Percentiles rank a stretch among this genome's conserved stretches.
phyloP scores from a whole-genome alignment of 225 moss, liverwort and hornwort species.

The Physcomitrium patens region DNA sequence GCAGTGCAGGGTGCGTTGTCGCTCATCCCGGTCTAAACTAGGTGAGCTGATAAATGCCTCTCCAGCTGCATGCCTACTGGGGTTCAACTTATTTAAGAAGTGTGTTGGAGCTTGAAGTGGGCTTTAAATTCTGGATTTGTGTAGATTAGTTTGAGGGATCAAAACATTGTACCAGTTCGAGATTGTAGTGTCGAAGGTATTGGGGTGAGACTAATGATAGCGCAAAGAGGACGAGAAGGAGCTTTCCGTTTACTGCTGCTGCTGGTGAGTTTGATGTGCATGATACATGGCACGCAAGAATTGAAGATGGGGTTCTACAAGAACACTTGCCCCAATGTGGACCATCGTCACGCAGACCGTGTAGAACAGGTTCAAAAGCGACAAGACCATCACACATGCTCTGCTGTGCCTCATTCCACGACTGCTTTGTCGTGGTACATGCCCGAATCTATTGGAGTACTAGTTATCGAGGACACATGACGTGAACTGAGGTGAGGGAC shows the following conservation, averaged over 20 bases:
- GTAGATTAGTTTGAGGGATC: too few relatives aligned
- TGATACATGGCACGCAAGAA: conserved; percentile 34
- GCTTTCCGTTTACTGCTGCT: conserved; percentile 28
- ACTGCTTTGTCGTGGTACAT: conserved; percentile 51
- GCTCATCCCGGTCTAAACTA: too few relatives aligned
- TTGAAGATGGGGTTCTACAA: conserved; percentile 57
- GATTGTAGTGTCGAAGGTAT: background rate
- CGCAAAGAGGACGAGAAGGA: conserved; percentile 19
- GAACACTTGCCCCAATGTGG: conserved; percentile 32
- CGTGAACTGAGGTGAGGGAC: too few relatives aligned
- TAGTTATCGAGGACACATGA: too few relatives aligned
- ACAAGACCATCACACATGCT: conserved; percentile 54
- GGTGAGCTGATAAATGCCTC: too few relatives aligned
- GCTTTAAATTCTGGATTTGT: too few relatives aligned
- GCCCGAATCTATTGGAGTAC: background rate
- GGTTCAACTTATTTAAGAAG: too few relatives aligned
- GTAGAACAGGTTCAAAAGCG: conserved; percentile 21
- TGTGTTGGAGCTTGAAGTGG: too few relatives aligned
- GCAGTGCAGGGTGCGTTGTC: too few relatives aligned
- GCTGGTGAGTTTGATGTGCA: conserved; percentile 41
- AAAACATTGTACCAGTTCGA: background rate
- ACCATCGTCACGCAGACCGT: conserved; percentile 32
- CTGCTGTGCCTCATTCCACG: conserved; percentile 57
- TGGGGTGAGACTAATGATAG: conserved; percentile 15
- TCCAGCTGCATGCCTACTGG: background rate